These are phyloP conservation scores for Diversispora eburnea DNA, from an alignment of 192 early-diverging fungal genomes.

Conservation along the genomic window DNA sequence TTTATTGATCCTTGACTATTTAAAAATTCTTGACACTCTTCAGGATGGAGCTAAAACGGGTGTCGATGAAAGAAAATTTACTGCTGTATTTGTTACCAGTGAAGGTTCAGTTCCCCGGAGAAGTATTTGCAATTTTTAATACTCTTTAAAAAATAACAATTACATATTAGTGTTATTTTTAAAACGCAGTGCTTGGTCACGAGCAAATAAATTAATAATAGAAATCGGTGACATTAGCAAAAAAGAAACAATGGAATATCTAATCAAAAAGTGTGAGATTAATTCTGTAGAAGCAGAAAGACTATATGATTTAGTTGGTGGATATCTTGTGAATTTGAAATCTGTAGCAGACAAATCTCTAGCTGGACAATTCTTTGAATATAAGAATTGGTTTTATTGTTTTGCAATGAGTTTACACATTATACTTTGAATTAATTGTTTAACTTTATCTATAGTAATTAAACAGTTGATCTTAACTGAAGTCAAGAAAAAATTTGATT, in stretches of 20 bases:
- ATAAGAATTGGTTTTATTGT: constrained; percentile 4
- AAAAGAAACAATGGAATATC: constrained; percentile 23
- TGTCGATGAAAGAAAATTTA: constrained; percentile 16
- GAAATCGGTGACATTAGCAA: constrained; percentile 25
- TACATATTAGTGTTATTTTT: too few species aligned
- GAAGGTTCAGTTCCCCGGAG: constrained; percentile 18
- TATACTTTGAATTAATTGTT: neutral
- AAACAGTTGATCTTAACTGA: constrained; percentile 15
- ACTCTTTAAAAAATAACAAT: too few species aligned
- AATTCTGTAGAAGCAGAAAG: constrained; percentile 2
- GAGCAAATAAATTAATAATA: too few species aligned
- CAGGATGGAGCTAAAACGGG: constrained; percentile 14
- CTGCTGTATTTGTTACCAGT: constrained; percentile 27
- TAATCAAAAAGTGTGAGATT: constrained; percentile 9
- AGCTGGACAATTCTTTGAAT: constrained; percentile 8
- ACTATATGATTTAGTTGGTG: constrained; percentile 20
- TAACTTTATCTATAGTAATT: constrained; percentile 11
- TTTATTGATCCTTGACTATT: neutral
- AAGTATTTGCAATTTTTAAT: too few species aligned
- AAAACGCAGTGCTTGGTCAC: neutral
- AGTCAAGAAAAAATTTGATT: constrained; percentile 14
- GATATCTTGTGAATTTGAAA: neutral
- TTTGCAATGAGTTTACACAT: neutral
- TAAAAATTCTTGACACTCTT: constrained; percentile 11
- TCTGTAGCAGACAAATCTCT: constrained; percentile 1